phyloP scores from a whole-genome alignment of 2,329 filamentous ascomycete species.

The Keithomyces neogunnii region DNA sequence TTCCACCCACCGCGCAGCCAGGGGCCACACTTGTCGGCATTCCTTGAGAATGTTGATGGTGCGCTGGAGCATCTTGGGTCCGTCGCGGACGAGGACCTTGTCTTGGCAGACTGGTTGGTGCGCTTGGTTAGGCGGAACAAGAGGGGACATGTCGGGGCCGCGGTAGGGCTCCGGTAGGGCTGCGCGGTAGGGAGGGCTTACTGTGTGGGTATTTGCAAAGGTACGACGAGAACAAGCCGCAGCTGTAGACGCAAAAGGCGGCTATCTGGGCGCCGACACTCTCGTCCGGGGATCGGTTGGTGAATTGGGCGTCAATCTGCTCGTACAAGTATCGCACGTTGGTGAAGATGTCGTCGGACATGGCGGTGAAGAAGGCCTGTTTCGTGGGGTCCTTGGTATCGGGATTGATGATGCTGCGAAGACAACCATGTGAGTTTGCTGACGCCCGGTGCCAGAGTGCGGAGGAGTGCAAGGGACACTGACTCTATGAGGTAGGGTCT shows the following conservation, averaged over 20 bases:
- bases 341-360: conserved; percentile 38
- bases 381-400: conserved; percentile 28
- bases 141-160: too few species aligned
- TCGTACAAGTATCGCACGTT: conserved; percentile 40
- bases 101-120: conserved; percentile 33
- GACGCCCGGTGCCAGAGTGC: not conserved
- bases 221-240: conserved; percentile 43
- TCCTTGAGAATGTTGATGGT: conserved; percentile 37
- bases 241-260: conserved; percentile 47
- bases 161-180: too few species aligned
- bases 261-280: conserved; percentile 46
- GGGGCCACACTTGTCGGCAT: conserved; percentile 42
- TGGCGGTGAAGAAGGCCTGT: conserved; percentile 31
- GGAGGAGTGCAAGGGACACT: conserved; percentile 9
- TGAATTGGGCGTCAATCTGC: conserved; percentile 43
- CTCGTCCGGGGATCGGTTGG: conserved; percentile 34
- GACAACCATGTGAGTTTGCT: not conserved
- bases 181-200: conserved; percentile 19
- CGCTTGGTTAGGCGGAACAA: too few species aligned
- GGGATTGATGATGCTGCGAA: conserved; percentile 32
- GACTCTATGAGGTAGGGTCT: conserved; percentile 45
- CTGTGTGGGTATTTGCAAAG: conserved; percentile 41
- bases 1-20: conserved; percentile 44
- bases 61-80: conserved; percentile 36
- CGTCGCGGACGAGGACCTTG: conserved; percentile 27